A percentile compares a stretch with the other conserved stretches of the same genome.
These are phyloP conservation scores for Mrakiaceae sp. DNA, from an alignment of 1,284 basidiomycete genomes.

Conservation along the genomic window DNA sequence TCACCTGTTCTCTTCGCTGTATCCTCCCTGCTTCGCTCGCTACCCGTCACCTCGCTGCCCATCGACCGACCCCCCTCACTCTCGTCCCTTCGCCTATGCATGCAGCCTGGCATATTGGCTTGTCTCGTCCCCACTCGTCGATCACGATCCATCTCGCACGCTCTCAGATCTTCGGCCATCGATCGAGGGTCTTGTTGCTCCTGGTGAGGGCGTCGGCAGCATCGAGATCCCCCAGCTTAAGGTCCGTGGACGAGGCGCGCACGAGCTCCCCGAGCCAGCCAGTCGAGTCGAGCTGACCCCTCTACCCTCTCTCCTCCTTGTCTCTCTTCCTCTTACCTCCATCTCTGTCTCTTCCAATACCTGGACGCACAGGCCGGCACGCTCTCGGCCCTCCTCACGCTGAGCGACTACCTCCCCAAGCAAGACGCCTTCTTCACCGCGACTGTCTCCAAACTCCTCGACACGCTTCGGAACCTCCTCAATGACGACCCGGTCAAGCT, in stretches of 20 bases:
- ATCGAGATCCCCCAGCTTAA: constrained; percentile 36
- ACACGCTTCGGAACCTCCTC: constrained; percentile 79
- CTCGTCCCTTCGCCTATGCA: background rate
- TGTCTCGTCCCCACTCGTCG: constrained; percentile 40
- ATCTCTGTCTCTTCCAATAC: background rate
- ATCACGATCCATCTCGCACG: constrained; percentile 39
- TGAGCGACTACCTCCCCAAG: constrained; percentile 90
- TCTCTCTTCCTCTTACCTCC: background rate
- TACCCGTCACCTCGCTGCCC: background rate
- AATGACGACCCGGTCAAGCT: constrained; percentile 80
- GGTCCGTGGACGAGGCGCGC: constrained; percentile 24
- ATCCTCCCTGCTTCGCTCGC: background rate
- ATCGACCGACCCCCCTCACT: background rate
- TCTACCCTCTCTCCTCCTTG: background rate
- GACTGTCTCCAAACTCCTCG: constrained; percentile 83
- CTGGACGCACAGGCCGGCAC: constrained; percentile 66
- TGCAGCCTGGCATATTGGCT: constrained; percentile 41
- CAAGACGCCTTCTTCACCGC: constrained; percentile 78
- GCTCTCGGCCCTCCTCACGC: constrained; percentile 72
- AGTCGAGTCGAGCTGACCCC: background rate
- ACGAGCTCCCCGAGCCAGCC: background rate
- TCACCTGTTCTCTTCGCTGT: background rate
- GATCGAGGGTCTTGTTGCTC: constrained; percentile 29
- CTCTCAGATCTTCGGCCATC: constrained; percentile 35
- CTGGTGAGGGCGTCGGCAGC: constrained; percentile 22